A percentile compares a stretch with the other conserved stretches of the same genome.
These are phyloP conservation scores for Amanita jacksonii DNA, from an alignment of 768 basidiomycete genomes.

Conservation along the genomic window DNA sequence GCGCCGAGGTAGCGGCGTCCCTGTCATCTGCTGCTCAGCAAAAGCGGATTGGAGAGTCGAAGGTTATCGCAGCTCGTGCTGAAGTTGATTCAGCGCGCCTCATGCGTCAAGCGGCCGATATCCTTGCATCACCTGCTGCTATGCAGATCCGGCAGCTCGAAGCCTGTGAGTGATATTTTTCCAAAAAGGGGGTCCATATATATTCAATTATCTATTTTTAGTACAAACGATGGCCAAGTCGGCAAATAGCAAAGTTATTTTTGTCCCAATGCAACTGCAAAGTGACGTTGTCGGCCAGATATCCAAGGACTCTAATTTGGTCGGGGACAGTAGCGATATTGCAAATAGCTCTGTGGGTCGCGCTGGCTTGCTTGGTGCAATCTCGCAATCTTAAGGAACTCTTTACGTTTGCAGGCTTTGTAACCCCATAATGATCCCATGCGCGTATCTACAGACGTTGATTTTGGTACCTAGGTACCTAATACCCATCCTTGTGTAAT, in stretches of 20 bases:
- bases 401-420: too few relatives aligned
- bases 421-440: too few relatives aligned
- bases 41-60: slow-evolving; percentile 93
- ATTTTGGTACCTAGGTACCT: too few relatives aligned
- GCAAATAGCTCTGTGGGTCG: slow-evolving; percentile 33
- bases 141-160: slow-evolving; percentile 99
- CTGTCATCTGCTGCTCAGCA: slow-evolving; percentile 94
- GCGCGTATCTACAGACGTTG: too few relatives aligned
- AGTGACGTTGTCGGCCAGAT: slow-evolving; percentile 56
- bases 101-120: slow-evolving; percentile 96
- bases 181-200: not conserved
- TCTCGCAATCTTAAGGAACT: slow-evolving; percentile 31
- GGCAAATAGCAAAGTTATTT: slow-evolving; percentile 84
- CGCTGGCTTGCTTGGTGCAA: slow-evolving; percentile 42
- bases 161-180: slow-evolving; percentile 39
- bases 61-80: slow-evolving; percentile 92
- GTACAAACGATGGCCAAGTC: slow-evolving; percentile 92
- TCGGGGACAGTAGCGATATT: slow-evolving; percentile 30
- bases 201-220: slow-evolving; percentile 12
- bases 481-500: too few relatives aligned
- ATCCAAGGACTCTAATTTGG: slow-evolving; percentile 20
- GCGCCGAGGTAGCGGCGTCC: slow-evolving; percentile 79
- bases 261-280: slow-evolving; percentile 89
- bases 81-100: slow-evolving; percentile 92
- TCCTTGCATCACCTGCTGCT: slow-evolving; percentile 87